phyloP scores from a whole-genome alignment of 2,329 filamentous ascomycete genomes.

The Drechslerella coelobrocha region DNA sequence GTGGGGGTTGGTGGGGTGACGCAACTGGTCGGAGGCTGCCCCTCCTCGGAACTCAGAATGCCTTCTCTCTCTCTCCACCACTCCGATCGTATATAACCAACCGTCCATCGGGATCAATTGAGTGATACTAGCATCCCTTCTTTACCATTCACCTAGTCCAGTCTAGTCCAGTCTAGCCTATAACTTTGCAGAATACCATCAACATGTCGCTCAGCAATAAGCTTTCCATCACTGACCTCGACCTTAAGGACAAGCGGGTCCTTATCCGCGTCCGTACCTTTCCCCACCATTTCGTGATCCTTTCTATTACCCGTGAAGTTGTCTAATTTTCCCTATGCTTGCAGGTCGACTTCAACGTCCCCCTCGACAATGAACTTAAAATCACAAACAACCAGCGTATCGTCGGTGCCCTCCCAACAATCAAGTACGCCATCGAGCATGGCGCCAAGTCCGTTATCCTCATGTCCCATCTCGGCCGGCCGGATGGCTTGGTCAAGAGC shows the following conservation, averaged over 20 bases:
- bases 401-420: conserved; percentile 90
- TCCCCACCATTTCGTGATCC: conserved; percentile 13
- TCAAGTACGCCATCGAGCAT: conserved; percentile 90
- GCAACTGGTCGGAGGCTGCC: not conserved
- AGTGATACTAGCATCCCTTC: too few relatives aligned
- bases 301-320: not conserved
- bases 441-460: conserved; percentile 91
- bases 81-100: too few relatives aligned
- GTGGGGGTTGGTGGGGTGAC: conserved; percentile 2
- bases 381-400: conserved; percentile 99
- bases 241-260: conserved; percentile 97
- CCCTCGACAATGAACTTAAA: conserved; percentile 88
- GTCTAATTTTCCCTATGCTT: not conserved
- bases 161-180: too few relatives aligned
- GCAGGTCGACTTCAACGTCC: conserved; percentile 98
- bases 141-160: too few relatives aligned
- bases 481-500: conserved; percentile 83
- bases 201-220: conserved; percentile 98
- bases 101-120: too few relatives aligned
- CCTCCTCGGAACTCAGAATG: not conserved
- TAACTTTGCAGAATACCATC: not conserved
- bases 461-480: conserved; percentile 98
- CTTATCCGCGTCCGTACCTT: conserved; percentile 81
- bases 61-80: not conserved
- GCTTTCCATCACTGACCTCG: conserved; percentile 93